phyloP scores from a whole-genome alignment of 2,329 filamentous ascomycete species.

The Cytospora piceae region DNA sequence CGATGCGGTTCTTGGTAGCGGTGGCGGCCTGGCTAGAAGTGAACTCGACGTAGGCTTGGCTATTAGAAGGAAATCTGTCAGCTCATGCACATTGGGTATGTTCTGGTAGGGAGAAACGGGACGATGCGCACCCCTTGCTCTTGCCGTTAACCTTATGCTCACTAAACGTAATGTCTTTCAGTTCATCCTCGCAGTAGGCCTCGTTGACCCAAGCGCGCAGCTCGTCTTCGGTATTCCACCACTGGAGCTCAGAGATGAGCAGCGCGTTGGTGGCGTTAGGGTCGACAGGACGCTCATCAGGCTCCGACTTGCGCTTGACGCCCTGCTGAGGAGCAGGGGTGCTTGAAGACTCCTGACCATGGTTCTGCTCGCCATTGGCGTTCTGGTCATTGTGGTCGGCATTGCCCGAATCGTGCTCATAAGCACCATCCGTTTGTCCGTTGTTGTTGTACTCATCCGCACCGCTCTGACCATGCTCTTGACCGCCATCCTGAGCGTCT shows the following conservation, averaged over 20 bases:
- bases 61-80: conserved; percentile 37
- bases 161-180: conserved; percentile 93
- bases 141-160: conserved; percentile 99
- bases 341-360: conserved; percentile 39
- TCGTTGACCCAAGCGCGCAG: conserved; percentile 83
- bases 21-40: conserved; percentile 81
- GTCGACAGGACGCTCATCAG: conserved; percentile 63
- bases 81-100: conserved; percentile 5
- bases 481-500: conserved; percentile 46
- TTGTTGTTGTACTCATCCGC: conserved; percentile 42
- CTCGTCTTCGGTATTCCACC: conserved; percentile 97
- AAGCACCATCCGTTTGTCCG: conserved; percentile 40
- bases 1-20: conserved; percentile 80
- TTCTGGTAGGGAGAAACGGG: conserved; percentile 16
- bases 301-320: conserved; percentile 63
- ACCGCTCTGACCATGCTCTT: conserved; percentile 38
- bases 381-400: conserved; percentile 46
- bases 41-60: conserved; percentile 84
- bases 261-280: conserved; percentile 69
- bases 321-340: conserved; percentile 51
- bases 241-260: conserved; percentile 86
- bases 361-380: conserved; percentile 44
- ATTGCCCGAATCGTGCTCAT: conserved; percentile 28
- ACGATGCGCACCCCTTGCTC: conserved; percentile 80
- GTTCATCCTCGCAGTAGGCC: conserved; percentile 78